A percentile compares a stretch with the other conserved stretches of the same genome.
Conservation (phyloP, 1,284 basidiomycete species). For the Trichosporon faecale region DNA sequence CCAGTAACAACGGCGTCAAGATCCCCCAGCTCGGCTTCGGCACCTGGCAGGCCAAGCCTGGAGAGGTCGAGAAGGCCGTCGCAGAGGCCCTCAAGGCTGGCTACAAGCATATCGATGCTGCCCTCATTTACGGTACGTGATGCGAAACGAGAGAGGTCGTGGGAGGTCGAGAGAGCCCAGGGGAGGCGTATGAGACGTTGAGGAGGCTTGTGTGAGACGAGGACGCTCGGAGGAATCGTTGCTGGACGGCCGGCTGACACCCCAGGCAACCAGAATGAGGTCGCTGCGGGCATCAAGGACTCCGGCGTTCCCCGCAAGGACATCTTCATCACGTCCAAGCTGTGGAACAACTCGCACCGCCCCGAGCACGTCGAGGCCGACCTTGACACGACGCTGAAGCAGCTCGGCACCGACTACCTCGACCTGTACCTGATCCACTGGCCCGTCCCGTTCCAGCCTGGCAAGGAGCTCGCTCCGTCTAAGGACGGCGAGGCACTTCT, state of each 20-base stretch:
- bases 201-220: neutral
- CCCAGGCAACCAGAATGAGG: conserved; percentile 65
- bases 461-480: conserved; percentile 60
- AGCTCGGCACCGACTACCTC: conserved; percentile 69
- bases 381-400: conserved; percentile 68
- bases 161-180: neutral
- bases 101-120: conserved; percentile 68
- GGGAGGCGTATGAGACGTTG: neutral
- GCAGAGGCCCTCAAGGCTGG: conserved; percentile 16
- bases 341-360: conserved; percentile 41
- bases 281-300: conserved; percentile 65
- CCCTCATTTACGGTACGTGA: conserved; percentile 55
- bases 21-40: conserved; percentile 75
- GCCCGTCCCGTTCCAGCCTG: conserved; percentile 72
- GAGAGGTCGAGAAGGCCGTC: conserved; percentile 58
- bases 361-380: conserved; percentile 63
- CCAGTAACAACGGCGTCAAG: conserved; percentile 34
- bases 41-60: conserved; percentile 73
- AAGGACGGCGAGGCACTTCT: conserved; percentile 28
- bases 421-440: conserved; percentile 85
- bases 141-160: no score
- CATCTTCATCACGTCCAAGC: conserved; percentile 74
- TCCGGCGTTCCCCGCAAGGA: conserved; percentile 75
- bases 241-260: conserved; percentile 20
- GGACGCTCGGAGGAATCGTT: neutral